Evolutionary conservation across 2,329 filamentous ascomycete genomes (phyloP), one percentile per base, ranked within the genome.

Genomic region (Drechslerella coelobrocha): DNA sequence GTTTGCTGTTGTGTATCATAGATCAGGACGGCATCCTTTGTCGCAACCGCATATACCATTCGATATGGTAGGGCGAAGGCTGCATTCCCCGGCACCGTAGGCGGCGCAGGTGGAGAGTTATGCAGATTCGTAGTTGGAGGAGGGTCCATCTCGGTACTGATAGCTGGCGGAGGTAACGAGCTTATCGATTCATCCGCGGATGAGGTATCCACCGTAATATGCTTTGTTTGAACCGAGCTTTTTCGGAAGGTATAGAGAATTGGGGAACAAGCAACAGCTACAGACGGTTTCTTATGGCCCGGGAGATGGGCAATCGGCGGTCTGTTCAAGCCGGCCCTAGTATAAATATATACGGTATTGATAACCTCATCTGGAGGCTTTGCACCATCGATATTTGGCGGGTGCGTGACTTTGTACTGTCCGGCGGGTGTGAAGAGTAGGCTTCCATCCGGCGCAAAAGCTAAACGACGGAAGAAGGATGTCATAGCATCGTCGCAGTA

Each of bases 291-390:
- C 82, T 97, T 99, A 80, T 97, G 93, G 1, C 94, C 94, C 0
- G 94, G 94, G 5, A 99, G 84, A 79, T 97, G 94, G 5, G 93
- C 92, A 63, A 97, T 89, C 1, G 94, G 94, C 0, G 94, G 92
- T 78, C 95, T 97, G 81, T 97, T 97, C 77, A 99, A 91, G 23
- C 94, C 94, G 27, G 92, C 94, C 75, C 94, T 85, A 0, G 93
- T 97, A 79, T 99, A 99, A 59, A 99, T 94, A 79, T 99, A 99
- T 21, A 99, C 95, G 0, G 94, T 99, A 77, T 99, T 99, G 75
- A 90, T 92, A 55, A 97, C 85, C 74, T 99, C 93, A 75, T 94
- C 93, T 0, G 84, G 84, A 0, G 86, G 84, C 78, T 92, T 96
- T 1, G 83, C 77, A n/a, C 83, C 81, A 72, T 92, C 89, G 52